phyloP scores from a whole-genome alignment of 2,329 filamentous ascomycete species.

The Daldinia sp. region DNA sequence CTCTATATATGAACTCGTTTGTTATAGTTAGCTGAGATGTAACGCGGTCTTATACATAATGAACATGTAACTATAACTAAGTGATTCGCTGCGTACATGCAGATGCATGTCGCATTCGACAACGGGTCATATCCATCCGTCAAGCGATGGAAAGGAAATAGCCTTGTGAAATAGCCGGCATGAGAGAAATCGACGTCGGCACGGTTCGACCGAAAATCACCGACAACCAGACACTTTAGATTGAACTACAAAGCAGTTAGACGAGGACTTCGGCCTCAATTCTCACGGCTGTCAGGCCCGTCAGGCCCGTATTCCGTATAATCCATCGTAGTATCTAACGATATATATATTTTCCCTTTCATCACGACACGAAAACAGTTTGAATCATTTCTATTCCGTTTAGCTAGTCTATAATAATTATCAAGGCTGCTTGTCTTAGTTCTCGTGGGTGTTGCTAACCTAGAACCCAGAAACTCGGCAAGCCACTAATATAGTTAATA shows the following conservation, averaged over 20 bases:
- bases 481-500: slow-evolving; percentile 5
- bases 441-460: slow-evolving; percentile 4
- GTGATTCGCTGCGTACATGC: not conserved
- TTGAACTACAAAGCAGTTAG: slow-evolving; percentile 17
- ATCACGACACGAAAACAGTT: not conserved
- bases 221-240: slow-evolving; percentile 6
- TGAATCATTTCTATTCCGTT: not conserved
- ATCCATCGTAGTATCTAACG: slow-evolving; percentile 8
- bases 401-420: not conserved
- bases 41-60: too few relatives aligned
- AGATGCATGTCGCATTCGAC: slow-evolving; percentile 20
- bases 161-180: slow-evolving; percentile 29
- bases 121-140: slow-evolving; percentile 29
- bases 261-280: slow-evolving; percentile 17
- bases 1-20: not conserved
- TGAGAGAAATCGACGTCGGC: slow-evolving; percentile 12
- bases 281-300: slow-evolving; percentile 32
- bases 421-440: not conserved
- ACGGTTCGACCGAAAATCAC: slow-evolving; percentile 21
- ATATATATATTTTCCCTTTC: not conserved
- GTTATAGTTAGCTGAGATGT: too few relatives aligned
- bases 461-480: not conserved
- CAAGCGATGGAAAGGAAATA: slow-evolving; percentile 27
- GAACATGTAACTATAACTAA: too few relatives aligned
- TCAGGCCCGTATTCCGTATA: slow-evolving; percentile 21